These are phyloP conservation scores for Leersia perrieri DNA, from an alignment of 176 grass and related monocot genomes.

Conservation along the genomic window DNA sequence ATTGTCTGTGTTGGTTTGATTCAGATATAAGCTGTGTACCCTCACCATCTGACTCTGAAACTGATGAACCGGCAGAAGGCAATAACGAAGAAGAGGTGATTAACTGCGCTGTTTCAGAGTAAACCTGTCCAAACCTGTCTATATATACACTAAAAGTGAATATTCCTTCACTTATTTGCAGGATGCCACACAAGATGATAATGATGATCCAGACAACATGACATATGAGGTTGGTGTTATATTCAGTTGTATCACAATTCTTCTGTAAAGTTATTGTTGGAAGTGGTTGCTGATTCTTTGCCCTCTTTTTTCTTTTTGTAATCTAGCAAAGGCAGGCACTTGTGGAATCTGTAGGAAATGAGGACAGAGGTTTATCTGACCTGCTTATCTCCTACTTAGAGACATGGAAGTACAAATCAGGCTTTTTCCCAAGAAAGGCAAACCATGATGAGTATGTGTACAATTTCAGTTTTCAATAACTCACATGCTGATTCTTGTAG, in stretches of 20 bases:
- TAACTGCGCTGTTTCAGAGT: neutral
- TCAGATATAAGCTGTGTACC: constrained; percentile 50
- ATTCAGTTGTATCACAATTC: neutral
- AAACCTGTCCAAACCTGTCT: neutral
- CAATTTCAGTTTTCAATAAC: constrained; percentile 19
- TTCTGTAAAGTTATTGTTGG: neutral
- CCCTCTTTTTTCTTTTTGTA: neutral
- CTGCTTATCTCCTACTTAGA: constrained; percentile 57
- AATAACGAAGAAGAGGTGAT: constrained; percentile 54
- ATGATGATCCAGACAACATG: constrained; percentile 74
- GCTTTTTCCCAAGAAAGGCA: constrained; percentile 64
- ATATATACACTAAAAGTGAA: too few species aligned
- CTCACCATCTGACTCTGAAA: constrained; percentile 52
- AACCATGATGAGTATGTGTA: constrained; percentile 56
- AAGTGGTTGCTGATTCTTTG: constrained; percentile 14
- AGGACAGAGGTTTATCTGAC: constrained; percentile 73
- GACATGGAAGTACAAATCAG: constrained; percentile 58
- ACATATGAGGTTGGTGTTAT: constrained; percentile 75
- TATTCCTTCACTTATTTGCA: constrained; percentile 20
- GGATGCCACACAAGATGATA: constrained; percentile 47
- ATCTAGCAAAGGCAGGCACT: constrained; percentile 64
- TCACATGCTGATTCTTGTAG: neutral
- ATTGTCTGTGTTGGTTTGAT: neutral
- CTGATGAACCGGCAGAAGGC: constrained; percentile 5
- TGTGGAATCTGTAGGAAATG: constrained; percentile 61